Evolutionary conservation across 2,329 filamentous ascomycete genomes (phyloP).

Genomic region (Calonectria hongkongensis): DNA sequence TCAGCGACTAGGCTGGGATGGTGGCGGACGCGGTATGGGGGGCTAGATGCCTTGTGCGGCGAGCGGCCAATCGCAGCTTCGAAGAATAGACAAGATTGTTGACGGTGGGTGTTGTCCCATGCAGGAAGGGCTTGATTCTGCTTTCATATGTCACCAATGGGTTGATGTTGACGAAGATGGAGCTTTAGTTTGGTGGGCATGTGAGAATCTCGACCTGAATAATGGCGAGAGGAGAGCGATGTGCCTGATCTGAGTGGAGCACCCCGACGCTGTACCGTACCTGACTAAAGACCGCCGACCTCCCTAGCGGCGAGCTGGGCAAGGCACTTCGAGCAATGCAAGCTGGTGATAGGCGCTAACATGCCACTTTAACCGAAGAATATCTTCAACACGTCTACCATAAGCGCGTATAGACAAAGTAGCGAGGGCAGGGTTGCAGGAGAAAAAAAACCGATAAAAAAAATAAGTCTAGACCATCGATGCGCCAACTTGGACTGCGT

Average conservation of each 20-base stretch:
- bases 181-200: conserved; percentile 6
- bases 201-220: background rate
- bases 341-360: background rate
- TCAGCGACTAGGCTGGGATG: conserved; percentile 29
- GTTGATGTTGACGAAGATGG: conserved; percentile 4
- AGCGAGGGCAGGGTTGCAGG: background rate
- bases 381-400: background rate
- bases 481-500: background rate
- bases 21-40: conserved; percentile 24
- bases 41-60: conserved; percentile 10
- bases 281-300: background rate
- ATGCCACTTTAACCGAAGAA: background rate
- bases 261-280: conserved; percentile 12
- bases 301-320: background rate
- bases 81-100: background rate
- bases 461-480: no score
- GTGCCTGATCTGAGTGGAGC: background rate
- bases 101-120: background rate
- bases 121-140: background rate
- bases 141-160: conserved; percentile 3
- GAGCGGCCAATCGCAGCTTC: conserved; percentile 1
- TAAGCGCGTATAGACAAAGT: background rate
- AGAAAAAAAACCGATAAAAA: background rate
- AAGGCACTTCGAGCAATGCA: background rate
- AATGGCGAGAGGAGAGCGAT: background rate